Evolutionary conservation across 192 early-diverging fungal genomes (phyloP), one percentile per base, ranked within the genome.

Genomic region (Coemansia biformis): DNA sequence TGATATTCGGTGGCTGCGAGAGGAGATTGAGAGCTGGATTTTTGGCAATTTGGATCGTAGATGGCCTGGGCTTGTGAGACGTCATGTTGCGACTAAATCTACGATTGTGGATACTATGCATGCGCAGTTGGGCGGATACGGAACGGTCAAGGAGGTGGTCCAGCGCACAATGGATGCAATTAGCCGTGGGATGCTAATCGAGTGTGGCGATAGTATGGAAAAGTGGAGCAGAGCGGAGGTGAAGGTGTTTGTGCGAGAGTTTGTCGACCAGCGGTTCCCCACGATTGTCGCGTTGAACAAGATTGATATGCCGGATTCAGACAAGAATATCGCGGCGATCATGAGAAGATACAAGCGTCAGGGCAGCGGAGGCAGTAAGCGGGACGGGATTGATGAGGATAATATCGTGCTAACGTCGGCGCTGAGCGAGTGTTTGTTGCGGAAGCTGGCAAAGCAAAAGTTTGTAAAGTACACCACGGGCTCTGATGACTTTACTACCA

Each of bases 221-320:
- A 71, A 63, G 8, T 90, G 86, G 88, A 72, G 70, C n/a, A 71
- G 79, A 17, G 79, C 77, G 14, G 79, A 76, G 2, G 32, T 89
- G 23, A 43, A 52, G 5, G 60, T 46, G 28, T 64, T 90, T 37
- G 86, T 91, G 4, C 57, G 73, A 23, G 77, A 54, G 16, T 91
- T 91, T 54, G 47, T 91, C 48, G 82, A 88, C 31, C 78, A 78
- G 46, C 78, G 88, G 9, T 91, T 91, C 48, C 89, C 89, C 10
- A 91, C 88, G 0, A 54, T 91, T 36, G 80, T 91, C 30, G 86
- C 88, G 4, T 66, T 91, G 24, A 91, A 91, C 74, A 91, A 91
- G 47, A 89, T 91, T 32, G 89, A 91, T 49, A 76, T 88, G 52
- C 80, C 89, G 1, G 89, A 90, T 35, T 68, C 85, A 1, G 88